Evolutionary conservation across 2,329 filamentous ascomycete genomes (phyloP).

Genomic region (Dothistroma pini): DNA sequence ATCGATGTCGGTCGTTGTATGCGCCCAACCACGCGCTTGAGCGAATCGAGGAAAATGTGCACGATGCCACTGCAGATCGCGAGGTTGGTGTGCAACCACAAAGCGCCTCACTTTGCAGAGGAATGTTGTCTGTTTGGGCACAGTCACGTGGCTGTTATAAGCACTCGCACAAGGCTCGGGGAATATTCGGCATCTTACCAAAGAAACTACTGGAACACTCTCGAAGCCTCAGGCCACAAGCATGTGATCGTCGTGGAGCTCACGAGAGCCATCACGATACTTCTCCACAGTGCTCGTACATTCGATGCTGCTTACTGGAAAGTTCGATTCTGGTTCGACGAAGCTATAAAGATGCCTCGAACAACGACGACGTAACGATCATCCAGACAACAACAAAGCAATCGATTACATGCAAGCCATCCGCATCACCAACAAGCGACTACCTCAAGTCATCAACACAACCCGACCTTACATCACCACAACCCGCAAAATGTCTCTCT

Average conservation of each 20-base stretch:
- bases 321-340: constrained; percentile 12
- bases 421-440: constrained; percentile 25
- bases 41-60: not conserved
- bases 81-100: not conserved
- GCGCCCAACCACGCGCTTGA: not conserved
- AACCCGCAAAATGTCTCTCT: constrained; percentile 37
- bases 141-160: not conserved
- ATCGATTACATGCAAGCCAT: constrained; percentile 28
- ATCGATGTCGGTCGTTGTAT: not conserved
- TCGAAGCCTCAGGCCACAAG: not conserved
- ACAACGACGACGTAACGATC: constrained; percentile 10
- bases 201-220: not conserved
- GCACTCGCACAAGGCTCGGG: not conserved
- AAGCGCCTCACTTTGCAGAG: not conserved
- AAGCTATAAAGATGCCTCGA: constrained; percentile 20
- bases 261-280: constrained; percentile 13
- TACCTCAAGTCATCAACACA: constrained; percentile 25
- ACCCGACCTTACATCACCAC: constrained; percentile 23
- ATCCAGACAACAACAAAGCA: constrained; percentile 25
- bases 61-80: constrained; percentile 1
- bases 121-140: not conserved
- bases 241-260: constrained; percentile 1
- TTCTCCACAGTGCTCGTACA: constrained; percentile 14
- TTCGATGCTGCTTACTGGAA: constrained; percentile 13
- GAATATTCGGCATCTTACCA: not conserved